Percentiles rank a stretch among this genome's conserved stretches.
phyloP scores from a whole-genome alignment of 768 basidiomycete species.

The Boletus sp. region DNA sequence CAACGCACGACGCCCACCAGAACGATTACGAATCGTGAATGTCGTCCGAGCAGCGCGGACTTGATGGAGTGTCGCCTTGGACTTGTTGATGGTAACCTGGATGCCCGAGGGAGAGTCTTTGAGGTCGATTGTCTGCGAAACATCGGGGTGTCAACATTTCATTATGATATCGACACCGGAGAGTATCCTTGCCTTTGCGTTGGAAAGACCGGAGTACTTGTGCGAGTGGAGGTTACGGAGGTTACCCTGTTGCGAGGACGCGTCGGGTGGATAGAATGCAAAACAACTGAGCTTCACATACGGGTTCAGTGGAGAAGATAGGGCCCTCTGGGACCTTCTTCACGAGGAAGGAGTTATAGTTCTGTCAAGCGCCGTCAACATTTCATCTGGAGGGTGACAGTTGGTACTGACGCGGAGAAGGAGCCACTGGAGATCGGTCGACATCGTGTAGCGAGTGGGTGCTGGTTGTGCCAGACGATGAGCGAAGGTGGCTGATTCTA shows the following conservation, averaged over 20 bases:
- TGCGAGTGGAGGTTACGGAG: conserved; percentile 84
- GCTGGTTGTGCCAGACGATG: conserved; percentile 16
- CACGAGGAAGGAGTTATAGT: conserved; percentile 82
- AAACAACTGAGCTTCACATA: conserved; percentile 35
- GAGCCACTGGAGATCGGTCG: conserved; percentile 90
- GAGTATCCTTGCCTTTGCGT: conserved; percentile 58
- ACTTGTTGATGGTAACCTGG: conserved; percentile 62
- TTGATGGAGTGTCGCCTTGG: conserved; percentile 49
- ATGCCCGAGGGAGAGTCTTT: conserved; percentile 52
- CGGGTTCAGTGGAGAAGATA: conserved; percentile 81
- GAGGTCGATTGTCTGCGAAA: conserved; percentile 61
- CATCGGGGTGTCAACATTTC: neutral
- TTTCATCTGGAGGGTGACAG: neutral
- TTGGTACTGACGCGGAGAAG: conserved; percentile 69
- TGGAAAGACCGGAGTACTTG: conserved; percentile 89
- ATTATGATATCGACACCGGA: neutral
- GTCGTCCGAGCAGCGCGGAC: conserved; percentile 49
- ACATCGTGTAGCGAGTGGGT: conserved; percentile 54
- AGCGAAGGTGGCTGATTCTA: conserved; percentile 29
- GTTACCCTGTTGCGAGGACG: conserved; percentile 57
- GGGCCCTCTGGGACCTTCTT: conserved; percentile 72
- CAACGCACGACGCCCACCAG: conserved; percentile 66
- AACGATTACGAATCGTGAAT: conserved; percentile 58
- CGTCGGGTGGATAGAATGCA: conserved; percentile 2
- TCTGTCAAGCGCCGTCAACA: conserved; percentile 39